A percentile compares a stretch with the other conserved stretches of the same genome.
phyloP scores from a whole-genome alignment of 768 basidiomycete genomes.

The Obba rivulosa region DNA sequence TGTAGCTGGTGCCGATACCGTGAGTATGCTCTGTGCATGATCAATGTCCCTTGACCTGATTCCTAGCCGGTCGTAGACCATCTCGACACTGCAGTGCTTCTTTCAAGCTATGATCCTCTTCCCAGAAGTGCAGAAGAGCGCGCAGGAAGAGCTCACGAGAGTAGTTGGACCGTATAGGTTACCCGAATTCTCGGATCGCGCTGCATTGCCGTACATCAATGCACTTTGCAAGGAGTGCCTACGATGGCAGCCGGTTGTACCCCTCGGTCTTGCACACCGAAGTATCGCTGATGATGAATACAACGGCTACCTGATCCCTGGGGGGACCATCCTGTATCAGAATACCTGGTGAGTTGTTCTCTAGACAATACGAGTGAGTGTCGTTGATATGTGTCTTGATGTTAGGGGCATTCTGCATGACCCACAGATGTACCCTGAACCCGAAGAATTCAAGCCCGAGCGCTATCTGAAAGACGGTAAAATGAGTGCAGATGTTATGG shows the following conservation, averaged over 20 bases:
- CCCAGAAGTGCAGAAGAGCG: constrained; percentile 8
- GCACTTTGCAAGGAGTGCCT: constrained; percentile 9
- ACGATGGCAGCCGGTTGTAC: constrained; percentile 11
- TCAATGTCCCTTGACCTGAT: neutral
- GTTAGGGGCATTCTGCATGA: constrained; percentile 13
- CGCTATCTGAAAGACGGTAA: constrained; percentile 14
- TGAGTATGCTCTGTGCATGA: neutral
- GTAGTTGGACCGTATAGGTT: constrained; percentile 12
- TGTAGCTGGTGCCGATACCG: constrained; percentile 10
- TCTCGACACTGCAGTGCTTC: neutral
- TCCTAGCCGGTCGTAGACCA: neutral
- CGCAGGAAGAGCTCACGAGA: constrained; percentile 12
- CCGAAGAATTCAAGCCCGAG: constrained; percentile 15
- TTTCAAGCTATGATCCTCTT: constrained; percentile 13
- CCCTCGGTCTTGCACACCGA: constrained; percentile 25
- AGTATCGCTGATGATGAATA: constrained; percentile 24
- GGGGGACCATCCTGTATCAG: constrained; percentile 16
- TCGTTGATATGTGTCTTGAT: neutral
- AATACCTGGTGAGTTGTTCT: constrained; percentile 6
- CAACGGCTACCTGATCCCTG: constrained; percentile 25
- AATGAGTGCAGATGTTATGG: neutral
- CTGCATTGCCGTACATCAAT: constrained; percentile 9
- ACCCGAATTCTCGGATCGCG: constrained; percentile 9
- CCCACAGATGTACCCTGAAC: constrained; percentile 11
- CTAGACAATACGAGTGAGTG: constrained; percentile 3